A percentile compares a stretch with the other conserved stretches of the same genome.
These are phyloP conservation scores for Orbilia quercus DNA, from an alignment of 2,329 filamentous ascomycete genomes.

Conservation along the genomic window DNA sequence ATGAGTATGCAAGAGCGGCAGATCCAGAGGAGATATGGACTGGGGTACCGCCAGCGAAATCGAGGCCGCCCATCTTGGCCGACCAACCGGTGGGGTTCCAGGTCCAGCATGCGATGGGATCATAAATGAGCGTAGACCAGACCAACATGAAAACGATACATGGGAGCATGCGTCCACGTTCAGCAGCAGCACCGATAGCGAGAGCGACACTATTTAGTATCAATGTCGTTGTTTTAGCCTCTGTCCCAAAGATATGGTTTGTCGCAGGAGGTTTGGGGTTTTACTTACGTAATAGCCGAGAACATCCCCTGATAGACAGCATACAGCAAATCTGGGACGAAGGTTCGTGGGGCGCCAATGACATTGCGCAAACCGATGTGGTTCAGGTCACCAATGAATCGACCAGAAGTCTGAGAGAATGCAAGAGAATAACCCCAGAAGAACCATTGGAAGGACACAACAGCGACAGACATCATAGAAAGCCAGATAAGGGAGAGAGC, in stretches of 20 bases:
- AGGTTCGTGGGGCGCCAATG: slow-evolving; percentile 75
- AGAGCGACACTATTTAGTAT: slow-evolving; percentile 74
- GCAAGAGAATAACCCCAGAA: slow-evolving; percentile 91
- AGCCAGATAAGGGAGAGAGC: slow-evolving; percentile 87
- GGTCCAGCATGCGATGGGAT: slow-evolving; percentile 93
- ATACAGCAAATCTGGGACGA: slow-evolving; percentile 83
- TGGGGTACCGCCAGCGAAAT: slow-evolving; percentile 89
- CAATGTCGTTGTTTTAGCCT: slow-evolving; percentile 44
- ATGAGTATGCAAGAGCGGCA: slow-evolving; percentile 86
- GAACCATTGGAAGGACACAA: slow-evolving; percentile 92
- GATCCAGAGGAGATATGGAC: slow-evolving; percentile 87
- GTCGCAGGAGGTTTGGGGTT: slow-evolving; percentile 13
- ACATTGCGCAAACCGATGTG: slow-evolving; percentile 85
- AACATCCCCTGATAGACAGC: slow-evolving; percentile 91
- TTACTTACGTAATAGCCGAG: slow-evolving; percentile 81
- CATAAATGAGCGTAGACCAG: slow-evolving; percentile 90
- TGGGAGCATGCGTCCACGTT: slow-evolving; percentile 87
- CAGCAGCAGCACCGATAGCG: slow-evolving; percentile 84
- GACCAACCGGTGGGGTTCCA: slow-evolving; percentile 89
- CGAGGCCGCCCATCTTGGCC: slow-evolving; percentile 80
- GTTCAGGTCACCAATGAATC: slow-evolving; percentile 79
- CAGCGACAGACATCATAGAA: slow-evolving; percentile 80
- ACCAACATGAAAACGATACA: slow-evolving; percentile 93
- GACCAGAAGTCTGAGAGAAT: slow-evolving; percentile 80
- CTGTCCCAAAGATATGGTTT: slow-evolving; percentile 27